A percentile compares a stretch with the other conserved stretches of the same genome.
phyloP scores from a whole-genome alignment of 129 eudicot genomes.

The Apium graveolens region DNA sequence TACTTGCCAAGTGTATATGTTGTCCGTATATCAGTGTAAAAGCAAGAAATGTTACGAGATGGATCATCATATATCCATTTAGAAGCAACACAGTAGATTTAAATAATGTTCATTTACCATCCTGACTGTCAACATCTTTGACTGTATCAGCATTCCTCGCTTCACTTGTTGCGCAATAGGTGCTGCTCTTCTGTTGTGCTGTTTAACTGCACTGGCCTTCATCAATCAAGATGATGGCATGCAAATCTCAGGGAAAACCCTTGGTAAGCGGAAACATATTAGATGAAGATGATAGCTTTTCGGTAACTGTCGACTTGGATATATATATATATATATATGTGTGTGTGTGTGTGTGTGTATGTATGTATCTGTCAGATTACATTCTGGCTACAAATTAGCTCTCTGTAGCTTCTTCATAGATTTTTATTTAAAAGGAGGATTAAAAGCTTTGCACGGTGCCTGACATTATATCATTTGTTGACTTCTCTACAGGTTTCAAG shows the following conservation, averaged over 20 bases:
- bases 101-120: background rate
- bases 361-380: background rate
- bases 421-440: background rate
- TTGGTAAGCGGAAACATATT: slow-evolving; percentile 30
- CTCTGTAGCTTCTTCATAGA: background rate
- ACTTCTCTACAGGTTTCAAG: slow-evolving; percentile 48
- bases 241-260: slow-evolving; percentile 37
- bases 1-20: background rate
- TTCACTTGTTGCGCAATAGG: slow-evolving; percentile 37
- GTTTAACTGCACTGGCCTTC: slow-evolving; percentile 36
- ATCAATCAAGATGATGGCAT: slow-evolving; percentile 42
- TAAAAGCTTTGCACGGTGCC: background rate
- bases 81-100: background rate
- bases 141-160: slow-evolving; percentile 42
- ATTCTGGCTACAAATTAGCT: background rate
- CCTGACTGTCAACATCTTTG: background rate
- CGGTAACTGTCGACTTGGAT: background rate
- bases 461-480: background rate
- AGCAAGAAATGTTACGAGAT: background rate
- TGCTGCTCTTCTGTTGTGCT: slow-evolving; percentile 28
- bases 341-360: no score
- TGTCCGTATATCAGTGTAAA: background rate
- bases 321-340: no score
- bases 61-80: background rate
- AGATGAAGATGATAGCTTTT: background rate